Conservation (phyloP, 2,329 filamentous ascomycete genomes). For the Pseudogymnoascus sp. region DNA sequence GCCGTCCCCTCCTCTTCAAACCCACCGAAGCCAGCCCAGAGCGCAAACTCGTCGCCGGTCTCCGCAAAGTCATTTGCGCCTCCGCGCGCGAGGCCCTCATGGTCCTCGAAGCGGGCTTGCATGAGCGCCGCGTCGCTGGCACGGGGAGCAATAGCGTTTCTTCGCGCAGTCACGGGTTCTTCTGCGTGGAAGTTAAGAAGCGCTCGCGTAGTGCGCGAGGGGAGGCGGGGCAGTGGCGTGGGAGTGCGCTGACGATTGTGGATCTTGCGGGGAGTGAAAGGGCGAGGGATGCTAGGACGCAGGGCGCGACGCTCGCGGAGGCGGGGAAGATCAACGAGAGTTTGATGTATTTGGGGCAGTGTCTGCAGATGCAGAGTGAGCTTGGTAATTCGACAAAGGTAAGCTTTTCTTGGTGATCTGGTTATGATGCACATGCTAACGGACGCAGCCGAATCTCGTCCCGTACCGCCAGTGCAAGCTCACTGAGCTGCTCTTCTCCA, state of each 20-base stretch:
- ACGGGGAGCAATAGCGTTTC: constrained; percentile 91
- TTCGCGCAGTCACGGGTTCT: constrained; percentile 91
- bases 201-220: constrained; percentile 44
- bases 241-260: constrained; percentile 77
- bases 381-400: constrained; percentile 67
- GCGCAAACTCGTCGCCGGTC: constrained; percentile 86
- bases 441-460: constrained; percentile 59
- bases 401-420: constrained; percentile 22
- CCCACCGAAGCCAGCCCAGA: constrained; percentile 80
- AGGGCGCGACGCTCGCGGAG: constrained; percentile 84
- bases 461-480: constrained; percentile 80
- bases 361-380: constrained; percentile 89
- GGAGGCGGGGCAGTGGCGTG: constrained; percentile 58
- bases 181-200: constrained; percentile 92
- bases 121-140: constrained; percentile 78
- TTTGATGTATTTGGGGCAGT: constrained; percentile 96
- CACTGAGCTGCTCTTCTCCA: constrained; percentile 79
- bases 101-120: constrained; percentile 81
- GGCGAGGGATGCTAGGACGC: constrained; percentile 87
- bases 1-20: constrained; percentile 86
- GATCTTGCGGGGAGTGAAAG: constrained; percentile 92
- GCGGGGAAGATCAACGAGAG: constrained; percentile 98
- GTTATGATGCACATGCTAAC: constrained; percentile 12
- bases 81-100: constrained; percentile 77
- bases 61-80: constrained; percentile 83